Conservation (phyloP, 208 protist species). For the Crithidia sp. region DNA sequence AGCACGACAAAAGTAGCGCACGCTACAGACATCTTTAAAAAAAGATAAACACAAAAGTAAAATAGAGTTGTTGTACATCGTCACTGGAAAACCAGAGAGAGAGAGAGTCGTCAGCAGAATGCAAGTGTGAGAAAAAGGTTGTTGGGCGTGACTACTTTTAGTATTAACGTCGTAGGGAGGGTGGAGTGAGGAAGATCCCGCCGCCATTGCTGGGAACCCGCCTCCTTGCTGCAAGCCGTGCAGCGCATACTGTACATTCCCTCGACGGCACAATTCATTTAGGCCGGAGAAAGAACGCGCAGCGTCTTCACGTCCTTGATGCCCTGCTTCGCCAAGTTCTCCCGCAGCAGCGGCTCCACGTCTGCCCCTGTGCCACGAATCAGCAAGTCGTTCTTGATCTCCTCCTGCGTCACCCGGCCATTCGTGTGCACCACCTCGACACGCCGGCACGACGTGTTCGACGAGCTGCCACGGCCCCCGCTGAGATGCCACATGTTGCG, state of each 20-base stretch:
- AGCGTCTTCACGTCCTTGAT: slow-evolving; percentile 88
- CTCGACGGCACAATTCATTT: neutral
- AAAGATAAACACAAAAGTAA: too few relatives aligned
- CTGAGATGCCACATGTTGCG: slow-evolving; percentile 91
- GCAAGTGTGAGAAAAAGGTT: too few relatives aligned
- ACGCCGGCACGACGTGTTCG: slow-evolving; percentile 87
- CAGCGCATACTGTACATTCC: neutral
- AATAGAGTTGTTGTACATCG: too few relatives aligned
- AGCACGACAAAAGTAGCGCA: too few relatives aligned
- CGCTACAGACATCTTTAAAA: too few relatives aligned
- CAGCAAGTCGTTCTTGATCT: slow-evolving; percentile 88
- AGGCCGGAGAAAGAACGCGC: slow-evolving; percentile 32
- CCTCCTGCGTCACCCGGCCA: slow-evolving; percentile 74
- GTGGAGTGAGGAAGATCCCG: too few relatives aligned
- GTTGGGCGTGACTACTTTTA: too few relatives aligned
- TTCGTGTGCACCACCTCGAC: slow-evolving; percentile 87
- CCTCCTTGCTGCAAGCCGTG: too few relatives aligned
- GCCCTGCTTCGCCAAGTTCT: slow-evolving; percentile 77
- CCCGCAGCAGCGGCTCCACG: slow-evolving; percentile 54
- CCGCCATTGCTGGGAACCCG: too few relatives aligned
- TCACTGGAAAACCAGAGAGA: too few relatives aligned
- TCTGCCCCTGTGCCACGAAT: slow-evolving; percentile 57
- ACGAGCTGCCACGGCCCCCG: slow-evolving; percentile 79
- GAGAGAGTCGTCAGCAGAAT: too few relatives aligned
- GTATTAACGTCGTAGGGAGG: too few relatives aligned